A percentile compares a stretch with the other conserved stretches of the same genome.
Conservation (phyloP, 345 rosid species). For the Hibiscus trionum region DNA sequence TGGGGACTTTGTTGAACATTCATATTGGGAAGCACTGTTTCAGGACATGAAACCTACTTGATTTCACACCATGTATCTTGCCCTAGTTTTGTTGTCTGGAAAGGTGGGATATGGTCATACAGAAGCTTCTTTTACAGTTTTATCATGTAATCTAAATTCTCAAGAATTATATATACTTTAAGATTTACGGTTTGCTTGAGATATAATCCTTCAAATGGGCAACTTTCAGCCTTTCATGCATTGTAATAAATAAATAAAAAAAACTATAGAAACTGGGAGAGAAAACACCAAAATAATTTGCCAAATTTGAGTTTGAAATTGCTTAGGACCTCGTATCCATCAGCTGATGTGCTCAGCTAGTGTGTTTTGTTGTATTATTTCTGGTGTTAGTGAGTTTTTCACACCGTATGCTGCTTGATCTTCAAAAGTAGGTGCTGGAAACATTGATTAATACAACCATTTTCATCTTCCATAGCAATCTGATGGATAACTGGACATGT, state of each 20-base stretch:
- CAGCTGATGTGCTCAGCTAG: no score
- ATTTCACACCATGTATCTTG: neutral
- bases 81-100: neutral
- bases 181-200: neutral
- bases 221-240: no score
- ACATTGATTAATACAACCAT: neutral
- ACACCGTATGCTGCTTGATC: no score
- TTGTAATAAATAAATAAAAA: no score
- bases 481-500: neutral
- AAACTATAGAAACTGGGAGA: no score
- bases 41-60: conserved; percentile 78
- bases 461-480: neutral
- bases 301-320: no score
- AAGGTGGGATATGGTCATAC: neutral
- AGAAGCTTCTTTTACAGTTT: neutral
- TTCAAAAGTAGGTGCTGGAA: no score
- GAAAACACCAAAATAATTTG: no score
- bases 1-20: conserved; percentile 32
- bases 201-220: neutral
- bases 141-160: neutral
- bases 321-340: no score
- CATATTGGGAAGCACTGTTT: conserved; percentile 58
- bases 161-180: neutral
- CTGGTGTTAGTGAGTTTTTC: no score
- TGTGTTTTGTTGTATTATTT: no score